These are phyloP conservation scores for Leucogyrophana mollusca DNA, from an alignment of 768 basidiomycete genomes.

Conservation along the genomic window DNA sequence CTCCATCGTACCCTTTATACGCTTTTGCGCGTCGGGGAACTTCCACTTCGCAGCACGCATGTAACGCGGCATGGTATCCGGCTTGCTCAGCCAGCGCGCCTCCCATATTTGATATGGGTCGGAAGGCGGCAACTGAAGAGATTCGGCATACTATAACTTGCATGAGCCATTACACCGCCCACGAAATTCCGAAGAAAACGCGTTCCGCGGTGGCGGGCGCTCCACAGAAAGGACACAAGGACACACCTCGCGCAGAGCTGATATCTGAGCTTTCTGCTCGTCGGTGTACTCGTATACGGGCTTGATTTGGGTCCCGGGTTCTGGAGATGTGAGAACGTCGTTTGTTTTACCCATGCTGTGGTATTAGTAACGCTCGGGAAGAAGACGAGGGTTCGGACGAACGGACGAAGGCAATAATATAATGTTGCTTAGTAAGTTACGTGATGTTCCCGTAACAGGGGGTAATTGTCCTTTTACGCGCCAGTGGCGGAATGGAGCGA, in stretches of 20 bases:
- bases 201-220: not conserved
- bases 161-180: not conserved
- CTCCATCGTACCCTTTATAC: conserved; percentile 75
- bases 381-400: not conserved
- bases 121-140: conserved; percentile 58
- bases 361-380: not conserved
- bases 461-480: too few species aligned
- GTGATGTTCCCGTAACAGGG: too few species aligned
- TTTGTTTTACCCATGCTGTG: conserved; percentile 39
- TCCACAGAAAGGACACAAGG: not conserved
- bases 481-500: too few species aligned
- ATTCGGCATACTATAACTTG: conserved; percentile 56
- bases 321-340: conserved; percentile 55
- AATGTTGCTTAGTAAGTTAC: too few species aligned
- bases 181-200: not conserved
- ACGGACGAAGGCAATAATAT: not conserved
- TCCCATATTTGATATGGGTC: conserved; percentile 82
- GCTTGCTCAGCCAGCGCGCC: conserved; percentile 65
- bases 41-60: conserved; percentile 88
- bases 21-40: conserved; percentile 68
- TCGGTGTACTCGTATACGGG: conserved; percentile 62
- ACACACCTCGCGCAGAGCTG: conserved; percentile 60
- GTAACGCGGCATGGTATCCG: conserved; percentile 68
- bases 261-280: conserved; percentile 59
- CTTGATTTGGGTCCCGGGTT: conserved; percentile 46